Conservation (phyloP, 176 grass and related monocot genomes). For the Melocanna baccifera region DNA sequence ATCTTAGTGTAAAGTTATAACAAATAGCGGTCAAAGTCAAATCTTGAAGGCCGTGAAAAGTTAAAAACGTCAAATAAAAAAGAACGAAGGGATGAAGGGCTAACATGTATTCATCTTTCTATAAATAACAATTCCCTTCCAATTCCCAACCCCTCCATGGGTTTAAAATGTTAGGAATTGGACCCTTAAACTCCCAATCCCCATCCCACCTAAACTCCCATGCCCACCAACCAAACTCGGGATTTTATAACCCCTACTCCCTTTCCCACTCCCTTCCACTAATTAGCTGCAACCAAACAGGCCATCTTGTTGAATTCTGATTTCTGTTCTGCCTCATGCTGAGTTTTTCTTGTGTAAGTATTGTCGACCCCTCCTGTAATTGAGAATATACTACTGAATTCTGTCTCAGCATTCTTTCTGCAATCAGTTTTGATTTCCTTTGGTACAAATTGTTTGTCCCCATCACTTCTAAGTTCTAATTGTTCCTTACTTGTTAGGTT, state of each 20-base stretch:
- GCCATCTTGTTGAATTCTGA: not conserved
- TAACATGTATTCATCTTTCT: not conserved
- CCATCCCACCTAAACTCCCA: not conserved
- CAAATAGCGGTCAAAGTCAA: no score
- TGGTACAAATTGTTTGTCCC: not conserved
- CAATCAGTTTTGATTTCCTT: conserved; percentile 13
- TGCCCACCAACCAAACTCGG: not conserved
- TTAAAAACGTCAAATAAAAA: no score
- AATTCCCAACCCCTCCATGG: not conserved
- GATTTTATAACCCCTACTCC: not conserved
- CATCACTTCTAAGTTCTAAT: conserved; percentile 8
- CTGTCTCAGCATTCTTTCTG: not conserved
- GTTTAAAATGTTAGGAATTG: not conserved
- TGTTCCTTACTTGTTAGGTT: conserved; percentile 52
- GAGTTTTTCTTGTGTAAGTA: conserved; percentile 15
- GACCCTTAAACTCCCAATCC: not conserved
- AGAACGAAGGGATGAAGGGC: not conserved
- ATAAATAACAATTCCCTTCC: not conserved
- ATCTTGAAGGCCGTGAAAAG: no score
- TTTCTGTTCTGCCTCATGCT: not conserved
- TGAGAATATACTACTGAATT: not conserved
- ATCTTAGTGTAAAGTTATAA: no score
- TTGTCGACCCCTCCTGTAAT: not conserved
- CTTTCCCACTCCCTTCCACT: not conserved
- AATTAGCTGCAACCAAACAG: not conserved